Percentiles rank a stretch among this genome's conserved stretches.
phyloP scores from a whole-genome alignment of 257 asterid species.

The Buddleja alternifolia region DNA sequence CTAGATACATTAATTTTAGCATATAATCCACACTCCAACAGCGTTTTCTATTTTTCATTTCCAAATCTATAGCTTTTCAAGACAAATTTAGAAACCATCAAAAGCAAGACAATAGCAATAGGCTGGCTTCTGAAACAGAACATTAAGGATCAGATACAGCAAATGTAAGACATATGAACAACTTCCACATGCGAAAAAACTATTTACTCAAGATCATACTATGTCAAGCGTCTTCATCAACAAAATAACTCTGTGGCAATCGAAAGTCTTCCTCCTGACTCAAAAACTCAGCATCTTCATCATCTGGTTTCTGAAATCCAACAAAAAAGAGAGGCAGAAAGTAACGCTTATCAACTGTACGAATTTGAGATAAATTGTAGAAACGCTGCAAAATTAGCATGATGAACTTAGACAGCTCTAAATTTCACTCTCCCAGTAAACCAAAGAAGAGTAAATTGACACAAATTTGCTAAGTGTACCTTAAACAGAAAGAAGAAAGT shows the following conservation, averaged over 20 bases:
- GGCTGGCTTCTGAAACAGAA: slow-evolving; percentile 7
- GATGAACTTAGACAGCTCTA: background rate
- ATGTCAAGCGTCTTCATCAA: slow-evolving; percentile 53
- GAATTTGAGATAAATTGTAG: background rate
- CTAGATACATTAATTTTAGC: slow-evolving; percentile 6
- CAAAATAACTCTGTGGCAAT: slow-evolving; percentile 77
- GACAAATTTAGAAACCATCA: slow-evolving; percentile 8
- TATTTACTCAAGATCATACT: slow-evolving; percentile 27
- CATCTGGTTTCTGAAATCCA: slow-evolving; percentile 77
- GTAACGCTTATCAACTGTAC: background rate
- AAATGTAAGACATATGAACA: slow-evolving; percentile 22
- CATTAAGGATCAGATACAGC: background rate
- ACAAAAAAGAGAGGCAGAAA: background rate
- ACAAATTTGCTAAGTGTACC: background rate
- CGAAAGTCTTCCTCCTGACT: slow-evolving; percentile 80
- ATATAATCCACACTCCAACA: background rate
- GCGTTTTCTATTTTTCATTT: slow-evolving; percentile 6
- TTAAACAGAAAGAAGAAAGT: background rate
- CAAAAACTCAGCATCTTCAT: slow-evolving; percentile 70
- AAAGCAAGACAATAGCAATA: background rate
- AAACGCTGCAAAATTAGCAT: background rate
- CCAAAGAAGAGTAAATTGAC: background rate
- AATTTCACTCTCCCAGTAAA: background rate
- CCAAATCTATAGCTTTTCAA: slow-evolving; percentile 3
- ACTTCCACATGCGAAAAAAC: slow-evolving; percentile 18